phyloP scores from a whole-genome alignment of 495 filamentous ascomycete genomes.

The Tuber umbilicatum region DNA sequence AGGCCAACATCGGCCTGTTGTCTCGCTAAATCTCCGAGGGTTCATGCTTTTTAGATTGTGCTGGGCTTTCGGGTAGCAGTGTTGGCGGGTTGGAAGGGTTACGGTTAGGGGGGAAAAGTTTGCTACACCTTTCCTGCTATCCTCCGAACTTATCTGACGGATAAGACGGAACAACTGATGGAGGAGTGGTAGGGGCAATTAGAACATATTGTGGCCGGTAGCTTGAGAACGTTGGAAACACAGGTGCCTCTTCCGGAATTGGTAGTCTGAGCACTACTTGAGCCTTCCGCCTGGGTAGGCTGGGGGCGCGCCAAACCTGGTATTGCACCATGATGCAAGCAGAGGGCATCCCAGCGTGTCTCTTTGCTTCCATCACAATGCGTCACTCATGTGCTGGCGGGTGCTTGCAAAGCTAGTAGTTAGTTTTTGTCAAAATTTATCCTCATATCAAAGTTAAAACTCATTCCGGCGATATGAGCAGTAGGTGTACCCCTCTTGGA shows the following conservation, averaged over 20 bases:
- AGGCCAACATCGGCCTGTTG: not conserved
- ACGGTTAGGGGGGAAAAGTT: not conserved
- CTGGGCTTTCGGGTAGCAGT: not conserved
- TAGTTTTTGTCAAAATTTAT: not conserved
- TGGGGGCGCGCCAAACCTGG: not conserved
- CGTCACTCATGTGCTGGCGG: not conserved
- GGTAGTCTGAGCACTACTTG: not conserved
- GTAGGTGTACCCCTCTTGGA: not conserved
- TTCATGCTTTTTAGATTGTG: not conserved
- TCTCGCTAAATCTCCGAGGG: not conserved
- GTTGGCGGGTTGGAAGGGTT: not conserved
- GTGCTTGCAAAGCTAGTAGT: not conserved
- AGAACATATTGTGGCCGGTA: not conserved
- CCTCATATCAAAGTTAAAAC: not conserved
- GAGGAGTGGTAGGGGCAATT: not conserved
- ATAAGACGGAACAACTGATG: no score
- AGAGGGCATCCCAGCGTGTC: not conserved
- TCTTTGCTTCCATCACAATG: not conserved
- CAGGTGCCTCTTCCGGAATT: not conserved
- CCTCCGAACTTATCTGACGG: not conserved
- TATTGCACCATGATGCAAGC: not conserved
- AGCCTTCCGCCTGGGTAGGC: not conserved
- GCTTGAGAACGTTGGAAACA: not conserved
- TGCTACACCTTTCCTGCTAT: not conserved
- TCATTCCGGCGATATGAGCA: not conserved